A percentile compares a stretch with the other conserved stretches of the same genome.
These are phyloP conservation scores for Sordaria brevicollis DNA, from an alignment of 495 filamentous ascomycete species.

Conservation along the genomic window DNA sequence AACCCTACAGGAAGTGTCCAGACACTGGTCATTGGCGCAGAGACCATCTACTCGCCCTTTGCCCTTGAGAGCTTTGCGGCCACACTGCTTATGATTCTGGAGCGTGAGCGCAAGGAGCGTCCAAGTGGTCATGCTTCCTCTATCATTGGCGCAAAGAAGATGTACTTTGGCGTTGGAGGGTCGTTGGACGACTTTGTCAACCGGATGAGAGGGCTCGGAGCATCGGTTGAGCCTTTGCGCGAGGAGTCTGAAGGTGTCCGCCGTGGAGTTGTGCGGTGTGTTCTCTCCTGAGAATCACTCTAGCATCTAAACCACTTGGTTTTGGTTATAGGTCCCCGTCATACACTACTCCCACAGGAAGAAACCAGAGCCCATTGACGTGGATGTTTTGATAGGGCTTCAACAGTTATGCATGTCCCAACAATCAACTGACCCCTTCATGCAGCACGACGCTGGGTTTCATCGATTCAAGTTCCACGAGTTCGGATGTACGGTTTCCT, in stretches of 20 bases:
- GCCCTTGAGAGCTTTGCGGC: constrained; percentile 64
- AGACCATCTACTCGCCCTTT: constrained; percentile 88
- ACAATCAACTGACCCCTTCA: background rate
- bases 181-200: constrained; percentile 80
- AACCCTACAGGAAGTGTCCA: constrained; percentile 8
- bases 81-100: constrained; percentile 55
- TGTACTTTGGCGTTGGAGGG: constrained; percentile 95
- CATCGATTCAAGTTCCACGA: background rate
- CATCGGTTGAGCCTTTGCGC: constrained; percentile 47
- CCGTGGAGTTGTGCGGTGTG: constrained; percentile 40
- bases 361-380: background rate
- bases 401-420: background rate
- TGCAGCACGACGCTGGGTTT: background rate
- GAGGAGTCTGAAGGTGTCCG: constrained; percentile 53
- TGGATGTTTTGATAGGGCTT: background rate
- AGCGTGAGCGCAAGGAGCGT: constrained; percentile 35
- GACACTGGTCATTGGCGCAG: constrained; percentile 66
- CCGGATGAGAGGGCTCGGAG: constrained; percentile 45
- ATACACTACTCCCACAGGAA: background rate
- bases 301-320: background rate
- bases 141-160: constrained; percentile 80
- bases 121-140: constrained; percentile 42
- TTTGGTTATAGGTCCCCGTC: background rate
- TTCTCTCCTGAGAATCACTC: constrained; percentile 13
- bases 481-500: background rate